Evolutionary conservation across 2,329 filamentous ascomycete genomes (phyloP).

Genomic region (Exophiala aquamarina): DNA sequence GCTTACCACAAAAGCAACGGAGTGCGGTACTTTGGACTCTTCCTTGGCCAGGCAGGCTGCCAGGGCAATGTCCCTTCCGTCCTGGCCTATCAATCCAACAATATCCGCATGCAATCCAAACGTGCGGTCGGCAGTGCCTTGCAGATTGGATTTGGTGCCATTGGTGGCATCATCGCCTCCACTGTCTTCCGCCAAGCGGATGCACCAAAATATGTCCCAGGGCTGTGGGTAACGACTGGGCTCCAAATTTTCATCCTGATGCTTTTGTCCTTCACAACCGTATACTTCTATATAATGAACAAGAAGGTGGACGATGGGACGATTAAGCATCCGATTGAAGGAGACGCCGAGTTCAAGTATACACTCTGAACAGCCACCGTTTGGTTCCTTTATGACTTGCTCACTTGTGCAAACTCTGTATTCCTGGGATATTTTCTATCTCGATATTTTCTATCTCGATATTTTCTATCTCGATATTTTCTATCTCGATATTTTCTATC

Average conservation of each 20-base stretch:
- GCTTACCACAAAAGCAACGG: conserved; percentile 27
- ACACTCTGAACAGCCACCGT: too few species aligned
- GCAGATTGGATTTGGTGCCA: conserved; percentile 42
- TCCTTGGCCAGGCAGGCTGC: conserved; percentile 32
- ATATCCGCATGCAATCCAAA: conserved; percentile 33
- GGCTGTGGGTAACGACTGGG: conserved; percentile 24
- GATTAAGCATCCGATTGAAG: conserved; percentile 34
- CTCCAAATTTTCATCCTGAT: conserved; percentile 27
- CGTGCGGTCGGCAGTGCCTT: conserved; percentile 33
- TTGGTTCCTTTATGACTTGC: too few species aligned
- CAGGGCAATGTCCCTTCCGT: conserved; percentile 34
- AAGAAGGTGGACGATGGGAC: conserved; percentile 32
- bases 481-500: too few species aligned
- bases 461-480: too few species aligned
- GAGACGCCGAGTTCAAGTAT: conserved; percentile 29
- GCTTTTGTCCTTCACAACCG: conserved; percentile 27
- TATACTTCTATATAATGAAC: conserved; percentile 35
- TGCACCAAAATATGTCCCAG: conserved; percentile 27
- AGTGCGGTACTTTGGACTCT: conserved; percentile 32
- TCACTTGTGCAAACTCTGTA: too few species aligned
- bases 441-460: too few species aligned
- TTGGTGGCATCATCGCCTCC: conserved; percentile 28
- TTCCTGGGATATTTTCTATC: too few species aligned
- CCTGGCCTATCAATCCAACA: conserved; percentile 36
- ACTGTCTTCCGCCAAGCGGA: conserved; percentile 27